Conservation (phyloP, 2,329 filamentous ascomycete species). For the Alternaria triticimaculans region DNA sequence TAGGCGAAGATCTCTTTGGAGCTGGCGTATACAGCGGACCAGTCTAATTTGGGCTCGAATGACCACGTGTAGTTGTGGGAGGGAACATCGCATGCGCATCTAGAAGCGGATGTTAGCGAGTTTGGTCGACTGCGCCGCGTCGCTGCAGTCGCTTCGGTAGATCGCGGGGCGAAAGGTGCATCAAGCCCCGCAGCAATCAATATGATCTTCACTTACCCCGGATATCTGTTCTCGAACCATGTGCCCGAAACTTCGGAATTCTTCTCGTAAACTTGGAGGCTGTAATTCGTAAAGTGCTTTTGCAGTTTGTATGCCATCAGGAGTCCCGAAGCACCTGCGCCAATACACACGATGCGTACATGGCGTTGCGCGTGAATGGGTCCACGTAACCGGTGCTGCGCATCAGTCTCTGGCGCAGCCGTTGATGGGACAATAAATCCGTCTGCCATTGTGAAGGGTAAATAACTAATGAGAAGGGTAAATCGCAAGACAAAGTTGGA, state of each 20-base stretch:
- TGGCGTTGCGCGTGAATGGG: slow-evolving; percentile 47
- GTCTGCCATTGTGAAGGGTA: slow-evolving; percentile 13
- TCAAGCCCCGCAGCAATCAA: not conserved
- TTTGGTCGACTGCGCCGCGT: not conserved
- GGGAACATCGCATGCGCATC: slow-evolving; percentile 59
- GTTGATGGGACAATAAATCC: slow-evolving; percentile 39
- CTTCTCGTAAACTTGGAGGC: slow-evolving; percentile 56
- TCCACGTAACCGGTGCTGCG: slow-evolving; percentile 32
- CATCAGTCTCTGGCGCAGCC: slow-evolving; percentile 29
- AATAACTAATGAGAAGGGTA: not conserved
- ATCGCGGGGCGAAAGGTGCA: slow-evolving; percentile 2
- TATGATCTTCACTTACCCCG: slow-evolving; percentile 38
- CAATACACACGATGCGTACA: slow-evolving; percentile 53
- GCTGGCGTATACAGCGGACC: slow-evolving; percentile 53
- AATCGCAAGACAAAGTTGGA: not conserved
- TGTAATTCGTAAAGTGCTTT: slow-evolving; percentile 53
- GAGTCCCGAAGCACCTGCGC: slow-evolving; percentile 58
- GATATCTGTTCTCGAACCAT: slow-evolving; percentile 60
- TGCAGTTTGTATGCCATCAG: slow-evolving; percentile 58
- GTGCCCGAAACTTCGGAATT: slow-evolving; percentile 57
- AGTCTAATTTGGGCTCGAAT: slow-evolving; percentile 56
- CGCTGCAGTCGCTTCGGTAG: not conserved
- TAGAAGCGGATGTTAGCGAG: slow-evolving; percentile 21
- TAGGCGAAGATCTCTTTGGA: slow-evolving; percentile 54
- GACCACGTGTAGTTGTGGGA: slow-evolving; percentile 61